Base-by-base conservation (phyloP, 2,329 filamentous ascomycete species). In the Chalaropsis thielavioides region DNA sequence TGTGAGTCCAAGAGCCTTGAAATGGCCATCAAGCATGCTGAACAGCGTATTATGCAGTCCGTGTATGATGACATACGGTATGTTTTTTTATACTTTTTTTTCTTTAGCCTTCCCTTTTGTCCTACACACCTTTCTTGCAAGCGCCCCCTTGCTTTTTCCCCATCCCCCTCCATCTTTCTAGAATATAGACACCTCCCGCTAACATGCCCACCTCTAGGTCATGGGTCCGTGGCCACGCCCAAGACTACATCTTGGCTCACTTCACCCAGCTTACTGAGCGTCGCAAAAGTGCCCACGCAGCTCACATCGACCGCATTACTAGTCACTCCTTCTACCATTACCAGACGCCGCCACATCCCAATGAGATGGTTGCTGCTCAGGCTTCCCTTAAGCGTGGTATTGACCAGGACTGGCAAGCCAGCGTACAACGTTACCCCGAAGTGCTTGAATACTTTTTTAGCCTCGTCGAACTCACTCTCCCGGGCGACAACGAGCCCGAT, bases 371-470 rank as follows among this genome's bases (percentile, higher is more conserved):
- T 46, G 80, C 82, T 65, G 87, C 86, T 27, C 82, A 90, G 71
- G 79, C 79, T 17, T 79, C 81, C 61, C 78, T 90, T 67, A 89
- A 90, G 74, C 81, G 83, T 61, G 87, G 87, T 67, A 87, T 91
- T 70, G 87, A 91, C 70, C 85, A 88, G 68, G 88, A 91, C 75
- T 92, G 88, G 88, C 82, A 86, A 70, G 79, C 82, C 38, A 87
- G 85, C 60, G 88, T 91, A 46, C 82, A 89, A 70, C 81, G 85
- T 64, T 92, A 92, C 70, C 89, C 88, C 3, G 87, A 91, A 72
- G 85, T 92, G n/a, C 77, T 92, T 64, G 86, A 90, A 74, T 90
- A 92, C 74, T 92, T 88, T 72, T 92, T 87, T 74, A 79, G 83
- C 67, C 77, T 91, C 44, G 85, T 91, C 43, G 82, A 85, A 64